Conservation (phyloP, 768 basidiomycete genomes). For the Pisolithus albus region DNA sequence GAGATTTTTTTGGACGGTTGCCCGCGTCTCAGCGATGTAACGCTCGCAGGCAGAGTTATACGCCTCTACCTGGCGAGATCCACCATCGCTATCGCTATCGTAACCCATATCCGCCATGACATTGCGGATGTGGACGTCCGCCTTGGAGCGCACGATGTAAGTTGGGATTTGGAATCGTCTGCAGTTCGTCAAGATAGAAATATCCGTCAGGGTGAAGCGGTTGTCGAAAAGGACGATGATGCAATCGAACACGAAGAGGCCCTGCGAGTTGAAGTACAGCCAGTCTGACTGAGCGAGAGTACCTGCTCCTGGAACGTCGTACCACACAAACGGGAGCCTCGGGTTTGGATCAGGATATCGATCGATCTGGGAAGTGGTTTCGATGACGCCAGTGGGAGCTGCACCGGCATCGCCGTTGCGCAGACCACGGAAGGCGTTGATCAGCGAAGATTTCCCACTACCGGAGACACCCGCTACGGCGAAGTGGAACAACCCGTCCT, state of each 20-base stretch:
- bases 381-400: slow-evolving; percentile 17
- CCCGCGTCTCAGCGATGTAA: slow-evolving; percentile 14
- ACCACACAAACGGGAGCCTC: slow-evolving; percentile 17
- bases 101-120: slow-evolving; percentile 7
- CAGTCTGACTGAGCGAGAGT: slow-evolving; percentile 19
- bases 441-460: slow-evolving; percentile 25
- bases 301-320: slow-evolving; percentile 25
- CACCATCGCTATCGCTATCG: slow-evolving; percentile 4
- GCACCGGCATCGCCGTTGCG: slow-evolving; percentile 12
- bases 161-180: slow-evolving; percentile 10
- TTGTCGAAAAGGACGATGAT: slow-evolving; percentile 14
- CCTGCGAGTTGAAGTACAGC: slow-evolving; percentile 25
- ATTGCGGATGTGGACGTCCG: slow-evolving; percentile 12
- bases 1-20: slow-evolving; percentile 11
- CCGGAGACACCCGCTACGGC: slow-evolving; percentile 22
- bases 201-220: slow-evolving; percentile 9
- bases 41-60: slow-evolving; percentile 10
- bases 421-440: slow-evolving; percentile 24
- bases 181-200: slow-evolving; percentile 11
- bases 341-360: slow-evolving; percentile 19
- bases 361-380: slow-evolving; percentile 14
- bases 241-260: slow-evolving; percentile 17
- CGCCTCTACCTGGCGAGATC: background rate
- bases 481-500: slow-evolving; percentile 21
- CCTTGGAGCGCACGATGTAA: slow-evolving; percentile 16